Evolutionary conservation across 2,329 filamentous ascomycete genomes (phyloP), one percentile per base, ranked within the genome.

Genomic region (Xylaria multiplex): DNA sequence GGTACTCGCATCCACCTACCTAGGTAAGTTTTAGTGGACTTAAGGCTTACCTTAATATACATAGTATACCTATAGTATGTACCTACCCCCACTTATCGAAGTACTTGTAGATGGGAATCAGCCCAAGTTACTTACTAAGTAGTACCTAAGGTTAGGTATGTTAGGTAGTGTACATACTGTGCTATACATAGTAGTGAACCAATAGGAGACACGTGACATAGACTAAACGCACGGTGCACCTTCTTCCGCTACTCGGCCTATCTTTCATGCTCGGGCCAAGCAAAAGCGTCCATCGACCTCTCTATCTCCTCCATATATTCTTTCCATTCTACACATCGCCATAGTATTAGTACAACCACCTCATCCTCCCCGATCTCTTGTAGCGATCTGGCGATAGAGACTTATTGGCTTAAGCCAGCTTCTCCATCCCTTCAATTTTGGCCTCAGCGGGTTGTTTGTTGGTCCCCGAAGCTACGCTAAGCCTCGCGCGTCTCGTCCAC

Each of bases 211-310:
- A 67, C 62, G 65, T 67, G 65, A 67, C 57, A 30, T 11, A 22
- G 7, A 3, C 35, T 16, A 22, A 53, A 62, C 57, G 65, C 65
- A 67, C 65, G 65, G 65, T 67, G 65, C 65, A 67, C 61, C 55
- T 62, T 49, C 62, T 64, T 57, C 65, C 49, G 61, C 30, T 63
- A 48, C 45, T 48, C 56, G 64, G 59, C 58, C 45, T 55, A 22
- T 59, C 52, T 55, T 63, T 50, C 59, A 24, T 45, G 63, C 42
- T 55, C 52, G 22, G 40, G 16, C 37, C 16, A 48, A 42, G n/a
- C 58, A 50, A 62, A 64, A 59, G 40, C 55, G 50, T 50, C 22
- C 42, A 19, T 64, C 32, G 6, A 49, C 46, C 45, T 42, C 22
- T 56, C 59, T 50, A 46, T 59, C 54, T 58, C 24, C 42, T 54